Percentiles rank a stretch among this genome's conserved stretches.
Evolutionary conservation across 192 early-diverging fungal genomes (phyloP).

Genomic region (Haplosporangium gracile): DNA sequence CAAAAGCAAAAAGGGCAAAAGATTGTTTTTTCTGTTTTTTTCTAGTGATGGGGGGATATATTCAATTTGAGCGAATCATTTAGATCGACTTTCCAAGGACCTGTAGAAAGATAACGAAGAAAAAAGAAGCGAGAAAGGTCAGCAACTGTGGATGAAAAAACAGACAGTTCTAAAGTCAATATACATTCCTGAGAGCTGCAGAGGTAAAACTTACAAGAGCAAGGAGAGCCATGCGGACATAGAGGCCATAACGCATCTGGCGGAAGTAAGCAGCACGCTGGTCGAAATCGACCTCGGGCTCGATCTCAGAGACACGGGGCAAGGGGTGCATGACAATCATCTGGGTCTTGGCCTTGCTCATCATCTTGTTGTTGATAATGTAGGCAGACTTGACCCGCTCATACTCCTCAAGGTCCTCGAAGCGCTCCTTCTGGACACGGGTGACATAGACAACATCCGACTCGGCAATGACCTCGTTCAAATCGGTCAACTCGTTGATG

Average conservation of each 20-base stretch:
- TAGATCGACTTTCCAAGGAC: conserved; percentile 46
- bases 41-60: neutral
- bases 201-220: conserved; percentile 73
- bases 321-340: conserved; percentile 99
- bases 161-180: neutral
- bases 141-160: neutral
- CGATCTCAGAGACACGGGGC: conserved; percentile 95
- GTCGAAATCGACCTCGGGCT: conserved; percentile 98
- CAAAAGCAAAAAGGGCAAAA: too few species aligned
- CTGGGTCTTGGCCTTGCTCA: conserved; percentile 90
- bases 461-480: conserved; percentile 84
- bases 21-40: neutral
- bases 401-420: conserved; percentile 83
- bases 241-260: conserved; percentile 98
- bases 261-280: conserved; percentile 98
- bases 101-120: neutral
- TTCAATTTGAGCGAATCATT: neutral
- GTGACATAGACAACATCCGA: conserved; percentile 99
- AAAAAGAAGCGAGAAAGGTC: neutral
- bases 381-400: conserved; percentile 80
- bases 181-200: neutral
- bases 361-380: conserved; percentile 88
- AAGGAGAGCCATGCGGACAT: conserved; percentile 97
- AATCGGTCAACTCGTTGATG: conserved; percentile 78
- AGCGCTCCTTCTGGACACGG: conserved; percentile 97